These are phyloP conservation scores for Colletotrichum eremochloae DNA, from an alignment of 2,329 filamentous ascomycete species.

Conservation along the genomic window DNA sequence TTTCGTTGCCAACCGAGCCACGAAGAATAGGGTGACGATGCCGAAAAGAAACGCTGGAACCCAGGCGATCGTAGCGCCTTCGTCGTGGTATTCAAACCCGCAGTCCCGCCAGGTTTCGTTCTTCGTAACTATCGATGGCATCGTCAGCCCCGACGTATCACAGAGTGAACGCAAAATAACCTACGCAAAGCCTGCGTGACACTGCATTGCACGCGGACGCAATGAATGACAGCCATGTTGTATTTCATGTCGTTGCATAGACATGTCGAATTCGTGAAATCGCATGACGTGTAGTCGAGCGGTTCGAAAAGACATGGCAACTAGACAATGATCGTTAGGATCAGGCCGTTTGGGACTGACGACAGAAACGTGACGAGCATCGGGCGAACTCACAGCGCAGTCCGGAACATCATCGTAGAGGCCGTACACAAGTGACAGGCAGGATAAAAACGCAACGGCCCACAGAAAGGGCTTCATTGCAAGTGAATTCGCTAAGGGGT, in stretches of 20 bases:
- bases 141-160: background rate
- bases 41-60: conserved; percentile 23
- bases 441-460: background rate
- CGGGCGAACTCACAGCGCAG: conserved; percentile 23
- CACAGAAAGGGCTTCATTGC: conserved; percentile 32
- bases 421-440: conserved; percentile 30
- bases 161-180: background rate
- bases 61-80: conserved; percentile 1
- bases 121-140: conserved; percentile 12
- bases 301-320: conserved; percentile 29
- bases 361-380: no score
- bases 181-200: conserved; percentile 33
- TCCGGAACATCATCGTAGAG: conserved; percentile 32
- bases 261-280: conserved; percentile 23
- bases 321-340: background rate
- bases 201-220: conserved; percentile 33
- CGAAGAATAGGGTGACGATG: background rate
- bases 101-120: conserved; percentile 34
- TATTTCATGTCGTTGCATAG: conserved; percentile 35
- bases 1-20: conserved; percentile 8
- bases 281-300: conserved; percentile 32
- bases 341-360: background rate
- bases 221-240: conserved; percentile 36
- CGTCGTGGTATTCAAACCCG: conserved; percentile 25
- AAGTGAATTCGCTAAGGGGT: background rate